phyloP scores from a whole-genome alignment of 1,284 basidiomycete species.

The Papiliotrema flavescens region DNA sequence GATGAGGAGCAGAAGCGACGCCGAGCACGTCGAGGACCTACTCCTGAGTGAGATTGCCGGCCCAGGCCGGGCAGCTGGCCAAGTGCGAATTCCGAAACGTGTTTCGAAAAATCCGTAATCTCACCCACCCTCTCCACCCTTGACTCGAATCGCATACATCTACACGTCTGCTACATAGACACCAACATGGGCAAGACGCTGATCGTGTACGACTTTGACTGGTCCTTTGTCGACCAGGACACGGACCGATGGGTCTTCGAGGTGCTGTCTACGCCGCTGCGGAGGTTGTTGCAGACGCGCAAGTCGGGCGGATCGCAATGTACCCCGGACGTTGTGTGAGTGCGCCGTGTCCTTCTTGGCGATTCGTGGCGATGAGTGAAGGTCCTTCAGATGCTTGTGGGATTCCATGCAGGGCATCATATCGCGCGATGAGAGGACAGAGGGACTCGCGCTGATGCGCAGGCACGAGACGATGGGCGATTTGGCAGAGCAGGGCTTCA shows the following conservation, averaged over 20 bases:
- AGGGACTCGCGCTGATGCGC: neutral
- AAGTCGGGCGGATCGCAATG: conserved; percentile 65
- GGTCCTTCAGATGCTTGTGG: no score
- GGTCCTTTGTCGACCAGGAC: conserved; percentile 86
- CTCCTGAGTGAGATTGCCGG: neutral
- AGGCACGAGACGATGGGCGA: conserved; percentile 73
- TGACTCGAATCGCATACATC: neutral
- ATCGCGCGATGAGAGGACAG: neutral
- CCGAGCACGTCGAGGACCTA: neutral
- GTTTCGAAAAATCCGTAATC: neutral
- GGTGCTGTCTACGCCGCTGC: conserved; percentile 77
- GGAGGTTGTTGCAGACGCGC: conserved; percentile 74
- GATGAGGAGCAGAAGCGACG: neutral
- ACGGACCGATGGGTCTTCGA: conserved; percentile 96
- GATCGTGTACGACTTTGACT: conserved; percentile 96
- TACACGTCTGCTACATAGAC: conserved; percentile 1
- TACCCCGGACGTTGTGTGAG: conserved; percentile 86
- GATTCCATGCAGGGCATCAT: neutral
- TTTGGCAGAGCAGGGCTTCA: conserved; percentile 63
- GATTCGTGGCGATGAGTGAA: no score
- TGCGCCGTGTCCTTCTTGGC: no score
- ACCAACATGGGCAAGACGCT: conserved; percentile 60
- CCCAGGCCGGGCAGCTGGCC: neutral
- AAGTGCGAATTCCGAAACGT: neutral
- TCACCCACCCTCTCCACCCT: neutral